These are phyloP conservation scores for Camellia japonica DNA, from an alignment of 148 eudicot genomes.

Conservation along the genomic window DNA sequence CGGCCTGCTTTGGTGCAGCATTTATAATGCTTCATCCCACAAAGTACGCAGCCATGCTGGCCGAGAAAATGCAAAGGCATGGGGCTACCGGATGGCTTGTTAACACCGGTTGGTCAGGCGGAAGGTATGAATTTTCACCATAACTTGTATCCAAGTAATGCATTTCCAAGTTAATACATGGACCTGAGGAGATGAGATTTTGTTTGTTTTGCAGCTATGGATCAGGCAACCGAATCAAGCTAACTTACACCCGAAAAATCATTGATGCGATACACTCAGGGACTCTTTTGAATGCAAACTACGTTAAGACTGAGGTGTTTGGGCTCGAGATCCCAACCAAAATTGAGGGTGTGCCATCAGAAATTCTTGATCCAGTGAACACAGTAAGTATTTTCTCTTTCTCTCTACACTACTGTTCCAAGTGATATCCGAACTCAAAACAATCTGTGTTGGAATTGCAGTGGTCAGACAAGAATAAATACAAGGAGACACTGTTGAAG, in stretches of 20 bases:
- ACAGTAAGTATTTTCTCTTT: slow-evolving; percentile 41
- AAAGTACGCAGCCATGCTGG: slow-evolving; percentile 77
- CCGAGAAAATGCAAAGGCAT: slow-evolving; percentile 70
- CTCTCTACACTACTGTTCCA: background rate
- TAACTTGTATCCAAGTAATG: background rate
- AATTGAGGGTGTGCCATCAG: slow-evolving; percentile 70
- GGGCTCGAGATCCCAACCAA: slow-evolving; percentile 78
- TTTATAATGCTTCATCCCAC: slow-evolving; percentile 87
- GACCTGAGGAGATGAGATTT: background rate
- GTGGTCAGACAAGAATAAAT: slow-evolving; percentile 64
- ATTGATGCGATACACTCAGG: slow-evolving; percentile 79
- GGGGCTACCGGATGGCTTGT: slow-evolving; percentile 86
- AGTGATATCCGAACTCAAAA: background rate
- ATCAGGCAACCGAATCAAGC: slow-evolving; percentile 67
- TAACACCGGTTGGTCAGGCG: slow-evolving; percentile 86
- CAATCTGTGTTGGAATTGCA: slow-evolving; percentile 13
- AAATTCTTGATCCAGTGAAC: slow-evolving; percentile 74
- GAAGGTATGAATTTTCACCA: slow-evolving; percentile 38
- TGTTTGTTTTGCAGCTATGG: slow-evolving; percentile 51
- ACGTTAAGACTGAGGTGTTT: slow-evolving; percentile 64
- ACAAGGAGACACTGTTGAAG: slow-evolving; percentile 54
- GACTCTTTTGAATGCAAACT: slow-evolving; percentile 41
- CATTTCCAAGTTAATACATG: background rate
- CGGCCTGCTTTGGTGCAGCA: slow-evolving; percentile 88
- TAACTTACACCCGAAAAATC: slow-evolving; percentile 68